Conservation (phyloP, 139 green algal genomes). For the Chlamydomonas sp. region DNA sequence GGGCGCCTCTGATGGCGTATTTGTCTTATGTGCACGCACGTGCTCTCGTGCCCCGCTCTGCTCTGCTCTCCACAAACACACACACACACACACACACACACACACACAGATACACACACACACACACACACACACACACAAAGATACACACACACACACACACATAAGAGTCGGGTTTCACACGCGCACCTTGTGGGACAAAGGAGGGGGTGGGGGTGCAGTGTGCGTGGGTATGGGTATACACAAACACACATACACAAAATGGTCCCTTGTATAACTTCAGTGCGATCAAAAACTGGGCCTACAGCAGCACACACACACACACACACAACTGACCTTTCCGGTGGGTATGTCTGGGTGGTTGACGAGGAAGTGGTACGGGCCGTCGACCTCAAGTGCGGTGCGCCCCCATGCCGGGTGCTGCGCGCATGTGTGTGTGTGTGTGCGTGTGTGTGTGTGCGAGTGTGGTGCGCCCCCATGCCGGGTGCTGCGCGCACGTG, state of each 20-base stretch:
- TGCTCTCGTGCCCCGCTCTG: too few relatives aligned
- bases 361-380: neutral
- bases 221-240: neutral
- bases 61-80: too few relatives aligned
- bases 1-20: too few relatives aligned
- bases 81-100: too few relatives aligned
- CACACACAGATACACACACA: too few relatives aligned
- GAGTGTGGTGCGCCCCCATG: too few relatives aligned
- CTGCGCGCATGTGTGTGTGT: neutral
- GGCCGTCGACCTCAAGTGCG: neutral
- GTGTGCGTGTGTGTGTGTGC: neutral
- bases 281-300: neutral
- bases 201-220: neutral
- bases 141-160: too few relatives aligned
- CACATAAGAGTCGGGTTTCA: neutral
- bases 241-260: neutral
- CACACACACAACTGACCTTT: neutral
- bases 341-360: neutral
- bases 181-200: neutral
- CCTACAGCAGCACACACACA: neutral
- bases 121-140: too few relatives aligned
- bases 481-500: too few relatives aligned
- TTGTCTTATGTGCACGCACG: too few relatives aligned
- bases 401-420: neutral
- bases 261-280: neutral